phyloP scores from a whole-genome alignment of 2,329 filamentous ascomycete species.

The Keithomyces neogunnii region DNA sequence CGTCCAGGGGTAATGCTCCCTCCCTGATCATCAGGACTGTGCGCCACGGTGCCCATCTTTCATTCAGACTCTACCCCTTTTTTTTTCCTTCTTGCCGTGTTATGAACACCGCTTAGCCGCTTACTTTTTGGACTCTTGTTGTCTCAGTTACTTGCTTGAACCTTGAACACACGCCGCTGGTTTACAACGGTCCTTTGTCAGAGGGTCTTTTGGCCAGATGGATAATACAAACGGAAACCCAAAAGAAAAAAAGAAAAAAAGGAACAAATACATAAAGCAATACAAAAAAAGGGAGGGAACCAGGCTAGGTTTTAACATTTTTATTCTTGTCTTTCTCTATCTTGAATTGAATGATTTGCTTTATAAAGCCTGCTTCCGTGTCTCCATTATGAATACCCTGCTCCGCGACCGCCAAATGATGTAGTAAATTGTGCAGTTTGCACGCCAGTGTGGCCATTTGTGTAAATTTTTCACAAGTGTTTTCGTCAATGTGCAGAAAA shows the following conservation, averaged over 20 bases:
- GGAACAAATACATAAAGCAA: neutral
- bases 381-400: neutral
- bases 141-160: neutral
- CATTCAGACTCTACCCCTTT: too few species aligned
- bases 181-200: too few species aligned
- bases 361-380: neutral
- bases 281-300: too few species aligned
- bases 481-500: neutral
- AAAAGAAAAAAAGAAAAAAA: neutral
- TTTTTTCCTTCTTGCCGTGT: too few species aligned
- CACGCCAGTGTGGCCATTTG: neutral
- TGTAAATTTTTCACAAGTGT: neutral
- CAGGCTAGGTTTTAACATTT: neutral
- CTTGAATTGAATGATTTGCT: neutral
- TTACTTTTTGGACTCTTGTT: too few species aligned
- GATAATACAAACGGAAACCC: neutral
- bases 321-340: neutral
- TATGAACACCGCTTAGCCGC: too few species aligned
- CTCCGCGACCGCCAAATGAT: neutral
- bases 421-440: neutral
- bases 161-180: neutral
- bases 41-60: too few species aligned
- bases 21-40: too few species aligned
- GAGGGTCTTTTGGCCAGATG: too few species aligned
- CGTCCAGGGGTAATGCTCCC: conserved; percentile 13